A percentile compares a stretch with the other conserved stretches of the same genome.
Evolutionary conservation across 495 filamentous ascomycete species (phyloP).

Genomic region (Aspergillus asperescens): DNA sequence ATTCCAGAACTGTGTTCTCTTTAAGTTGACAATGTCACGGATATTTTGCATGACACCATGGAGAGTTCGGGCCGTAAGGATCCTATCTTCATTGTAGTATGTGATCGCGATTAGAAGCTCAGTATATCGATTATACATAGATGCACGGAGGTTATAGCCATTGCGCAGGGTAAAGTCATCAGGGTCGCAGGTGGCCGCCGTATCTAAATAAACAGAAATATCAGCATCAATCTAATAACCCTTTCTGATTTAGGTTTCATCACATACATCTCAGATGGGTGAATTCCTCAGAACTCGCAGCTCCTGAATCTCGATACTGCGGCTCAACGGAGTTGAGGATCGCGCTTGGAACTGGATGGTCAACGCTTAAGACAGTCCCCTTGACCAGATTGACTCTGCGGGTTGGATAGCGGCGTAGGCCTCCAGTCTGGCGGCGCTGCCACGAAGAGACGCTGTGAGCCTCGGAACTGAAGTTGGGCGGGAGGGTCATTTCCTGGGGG

Average conservation of each 20-base stretch:
- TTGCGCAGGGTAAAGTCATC: conserved; percentile 98
- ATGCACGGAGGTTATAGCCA: conserved; percentile 92
- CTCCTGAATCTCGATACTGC: conserved; percentile 72
- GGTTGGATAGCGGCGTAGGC: conserved; percentile 82
- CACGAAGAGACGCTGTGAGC: conserved; percentile 29
- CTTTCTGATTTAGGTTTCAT: too few species aligned
- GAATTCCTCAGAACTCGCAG: conserved; percentile 67
- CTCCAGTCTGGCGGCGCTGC: conserved; percentile 24
- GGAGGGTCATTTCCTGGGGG: too few species aligned
- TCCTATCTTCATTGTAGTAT: conserved; percentile 99
- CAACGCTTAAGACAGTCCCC: conserved; percentile 90
- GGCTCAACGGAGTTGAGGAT: conserved; percentile 93
- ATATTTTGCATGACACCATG: conserved; percentile 99
- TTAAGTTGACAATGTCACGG: conserved; percentile 93
- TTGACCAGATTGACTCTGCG: conserved; percentile 95
- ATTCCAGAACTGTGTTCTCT: conserved; percentile 99
- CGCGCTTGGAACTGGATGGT: conserved; percentile 94
- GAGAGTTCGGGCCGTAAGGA: conserved; percentile 82
- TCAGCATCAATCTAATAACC: too few species aligned
- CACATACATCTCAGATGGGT: conserved; percentile 84
- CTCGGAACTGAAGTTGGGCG: not conserved
- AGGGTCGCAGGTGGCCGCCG: conserved; percentile 94
- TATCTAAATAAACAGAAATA: conserved; percentile 48
- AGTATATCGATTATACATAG: conserved; percentile 98
- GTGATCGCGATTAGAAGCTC: conserved; percentile 96